A percentile compares a stretch with the other conserved stretches of the same genome.
phyloP scores from a whole-genome alignment of 345 rosid genomes.

The Kernera saxatilis region DNA sequence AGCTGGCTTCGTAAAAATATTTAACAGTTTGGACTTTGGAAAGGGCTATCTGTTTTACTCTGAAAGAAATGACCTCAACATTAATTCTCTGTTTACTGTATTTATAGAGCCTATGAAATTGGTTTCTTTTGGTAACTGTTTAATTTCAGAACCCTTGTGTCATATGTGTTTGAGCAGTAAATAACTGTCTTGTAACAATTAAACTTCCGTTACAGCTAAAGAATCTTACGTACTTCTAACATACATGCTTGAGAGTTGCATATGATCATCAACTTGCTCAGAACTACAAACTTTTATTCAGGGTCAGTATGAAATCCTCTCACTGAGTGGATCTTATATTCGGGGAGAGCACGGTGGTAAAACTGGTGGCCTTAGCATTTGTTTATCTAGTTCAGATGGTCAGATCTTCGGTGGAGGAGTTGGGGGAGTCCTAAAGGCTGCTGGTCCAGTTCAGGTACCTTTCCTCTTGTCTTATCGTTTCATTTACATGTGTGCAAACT shows the following conservation, averaged over 20 bases:
- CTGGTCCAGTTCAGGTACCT: conserved; percentile 87
- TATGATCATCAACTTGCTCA: conserved; percentile 11
- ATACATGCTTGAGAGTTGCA: conserved; percentile 8
- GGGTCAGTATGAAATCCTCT: conserved; percentile 87
- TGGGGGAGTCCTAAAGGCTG: conserved; percentile 76
- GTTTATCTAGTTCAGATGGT: conserved; percentile 64
- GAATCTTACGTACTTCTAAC: neutral
- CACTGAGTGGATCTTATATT: conserved; percentile 80
- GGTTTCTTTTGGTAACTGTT: neutral
- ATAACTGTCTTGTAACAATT: neutral
- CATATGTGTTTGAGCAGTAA: neutral
- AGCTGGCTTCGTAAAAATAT: neutral
- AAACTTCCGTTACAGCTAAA: neutral
- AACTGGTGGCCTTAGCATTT: conserved; percentile 84
- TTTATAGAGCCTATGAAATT: neutral
- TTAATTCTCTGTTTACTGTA: neutral
- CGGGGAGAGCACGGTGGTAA: conserved; percentile 69
- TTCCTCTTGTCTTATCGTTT: neutral
- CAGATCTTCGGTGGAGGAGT: conserved; percentile 93
- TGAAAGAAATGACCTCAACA: too few relatives aligned
- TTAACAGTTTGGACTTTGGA: neutral
- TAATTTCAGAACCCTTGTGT: neutral
- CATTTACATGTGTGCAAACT: neutral
- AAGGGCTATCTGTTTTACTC: neutral
- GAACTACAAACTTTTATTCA: conserved; percentile 28